phyloP scores from a whole-genome alignment of 768 basidiomycete genomes.

The Hygrophoropsis aurantiaca region DNA sequence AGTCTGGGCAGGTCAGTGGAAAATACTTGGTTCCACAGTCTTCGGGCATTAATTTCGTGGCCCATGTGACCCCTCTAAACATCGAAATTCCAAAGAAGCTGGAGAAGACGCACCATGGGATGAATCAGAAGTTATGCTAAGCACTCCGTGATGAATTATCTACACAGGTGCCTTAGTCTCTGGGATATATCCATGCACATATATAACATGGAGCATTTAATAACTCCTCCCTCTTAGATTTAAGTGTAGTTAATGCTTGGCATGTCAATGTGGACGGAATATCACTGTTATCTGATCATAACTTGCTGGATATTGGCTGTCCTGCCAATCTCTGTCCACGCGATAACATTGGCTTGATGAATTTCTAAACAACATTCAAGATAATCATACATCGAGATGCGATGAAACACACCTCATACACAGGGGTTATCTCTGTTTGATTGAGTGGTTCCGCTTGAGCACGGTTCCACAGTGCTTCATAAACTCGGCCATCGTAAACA shows the following conservation, averaged over 20 bases:
- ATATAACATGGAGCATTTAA: not conserved
- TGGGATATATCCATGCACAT: not conserved
- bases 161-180: not conserved
- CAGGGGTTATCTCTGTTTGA: slow-evolving; percentile 46
- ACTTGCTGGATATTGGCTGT: not conserved
- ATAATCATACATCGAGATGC: not conserved
- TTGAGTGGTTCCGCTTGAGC: slow-evolving; percentile 64
- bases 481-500: slow-evolving; percentile 61
- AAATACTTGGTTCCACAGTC: too few relatives aligned
- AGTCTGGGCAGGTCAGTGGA: too few relatives aligned
- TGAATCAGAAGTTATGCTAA: not conserved
- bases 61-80: too few relatives aligned
- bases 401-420: slow-evolving; percentile 47
- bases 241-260: not conserved
- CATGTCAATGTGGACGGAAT: not conserved
- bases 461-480: slow-evolving; percentile 63
- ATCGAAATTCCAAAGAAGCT: too few relatives aligned
- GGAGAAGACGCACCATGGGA: too few relatives aligned
- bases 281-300: not conserved
- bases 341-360: slow-evolving; percentile 52
- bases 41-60: too few relatives aligned
- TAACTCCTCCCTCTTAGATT: not conserved
- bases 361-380: slow-evolving; percentile 32
- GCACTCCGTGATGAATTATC: not conserved
- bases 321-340: slow-evolving; percentile 42